Evolutionary conservation across 257 asterid genomes (phyloP), one percentile per base, ranked within the genome.

Genomic region (Pogostemon cablin): DNA sequence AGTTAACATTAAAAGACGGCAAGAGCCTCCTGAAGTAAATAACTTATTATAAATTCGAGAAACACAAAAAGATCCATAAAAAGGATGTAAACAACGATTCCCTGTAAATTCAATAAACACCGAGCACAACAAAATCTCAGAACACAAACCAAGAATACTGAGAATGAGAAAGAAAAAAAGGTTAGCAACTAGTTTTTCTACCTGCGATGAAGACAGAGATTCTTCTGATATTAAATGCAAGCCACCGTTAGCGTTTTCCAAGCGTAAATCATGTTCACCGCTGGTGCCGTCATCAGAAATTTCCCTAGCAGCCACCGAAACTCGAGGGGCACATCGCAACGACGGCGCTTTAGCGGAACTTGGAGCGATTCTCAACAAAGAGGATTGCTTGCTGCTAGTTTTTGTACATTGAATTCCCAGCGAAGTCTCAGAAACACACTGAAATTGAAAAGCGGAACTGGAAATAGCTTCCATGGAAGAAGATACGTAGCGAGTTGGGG

Each of bases 381-480:
- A 60, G 9, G 17, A 65, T 49, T 71, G 42, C 35, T 53, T 57
- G 49, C 1, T 37, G 53, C 53, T 59, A 1, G 62, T 32, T 39
- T 67, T 75, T 61, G 76, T 5, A 12, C 40, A 60, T 32, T 75
- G 80, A 57, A 64, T 37, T 4, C 74, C 66, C 48, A 67, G 17
- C 0, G 82, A 64, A 38, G 39, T 55, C 6, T 79, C 86, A 1
- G 86, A 15, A 20, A 81, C 79, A 65, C 74, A 81, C 66, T 86
- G 78, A 50, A 77, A 44, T 40, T 78, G 87, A 41, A 75, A 72
- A 62, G 74, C 65, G 48, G 87, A 76, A 73, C 82, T 56, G 5
- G 92, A 74, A 44, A 86, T 79, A 48, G 93, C 87, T 68, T 91
- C 96, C 89, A 84, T 80, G 65, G 87, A 54, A 62, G 57, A 57